phyloP scores from a whole-genome alignment of 225 moss, liverwort and hornwort genomes.

The Pleurozium schreberi region DNA sequence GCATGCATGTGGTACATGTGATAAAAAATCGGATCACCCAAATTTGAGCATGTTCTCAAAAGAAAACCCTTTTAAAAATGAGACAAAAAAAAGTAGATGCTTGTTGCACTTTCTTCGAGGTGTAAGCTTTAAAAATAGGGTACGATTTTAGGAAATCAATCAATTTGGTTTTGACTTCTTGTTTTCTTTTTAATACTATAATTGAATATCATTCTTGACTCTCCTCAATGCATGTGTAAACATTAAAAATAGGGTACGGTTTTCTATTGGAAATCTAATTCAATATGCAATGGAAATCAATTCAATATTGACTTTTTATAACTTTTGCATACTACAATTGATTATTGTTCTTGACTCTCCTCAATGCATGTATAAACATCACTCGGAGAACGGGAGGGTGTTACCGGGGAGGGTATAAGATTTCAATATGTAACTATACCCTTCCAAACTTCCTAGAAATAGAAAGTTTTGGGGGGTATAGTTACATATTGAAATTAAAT shows the following conservation, averaged over 20 bases:
- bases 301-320: neutral
- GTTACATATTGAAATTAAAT: no score
- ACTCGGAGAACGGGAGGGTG: no score
- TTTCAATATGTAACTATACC: no score
- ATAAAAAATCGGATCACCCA: neutral
- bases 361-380: no score
- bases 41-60: neutral
- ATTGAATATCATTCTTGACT: neutral
- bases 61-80: rapidly evolving
- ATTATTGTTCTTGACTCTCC: rapidly evolving
- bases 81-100: neutral
- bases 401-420: no score
- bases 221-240: neutral
- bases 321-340: neutral
- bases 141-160: rapidly evolving
- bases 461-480: no score
- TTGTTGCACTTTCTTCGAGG: neutral
- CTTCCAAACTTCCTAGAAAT: no score
- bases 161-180: neutral
- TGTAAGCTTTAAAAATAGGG: neutral
- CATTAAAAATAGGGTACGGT: rapidly evolving
- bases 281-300: no score
- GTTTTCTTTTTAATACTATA: neutral
- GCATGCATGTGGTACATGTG: neutral
- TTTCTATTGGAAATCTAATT: no score